Evolutionary conservation across 495 filamentous ascomycete species (phyloP), one percentile per base, ranked within the genome.

Genomic region (Podospora conica): DNA sequence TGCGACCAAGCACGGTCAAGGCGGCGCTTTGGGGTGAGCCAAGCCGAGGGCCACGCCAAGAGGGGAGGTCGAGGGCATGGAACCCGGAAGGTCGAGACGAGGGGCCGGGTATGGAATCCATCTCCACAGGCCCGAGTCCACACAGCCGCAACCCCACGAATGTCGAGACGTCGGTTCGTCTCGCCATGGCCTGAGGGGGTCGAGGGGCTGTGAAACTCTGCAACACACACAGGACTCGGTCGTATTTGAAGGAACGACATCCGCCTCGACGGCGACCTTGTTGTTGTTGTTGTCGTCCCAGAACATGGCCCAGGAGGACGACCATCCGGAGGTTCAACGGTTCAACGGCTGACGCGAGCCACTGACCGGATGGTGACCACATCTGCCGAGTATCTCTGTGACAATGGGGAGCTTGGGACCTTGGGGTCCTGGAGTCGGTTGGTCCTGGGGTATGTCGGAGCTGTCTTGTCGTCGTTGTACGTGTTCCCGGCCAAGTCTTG

Each of bases 381-480:
- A n/a, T 48, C 40, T 48, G 40, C 40, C 18, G 15, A 48, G 40
- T n/a, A 18, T 7, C 40, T 48, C 40, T n/a, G 15, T n/a, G 18
- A 48, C 40, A n/a, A 18, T n/a, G 2, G 40, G 6, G 40, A n/a
- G 40, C 18, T 48, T 18, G 40, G 40, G 1, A 0, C 18, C 40
- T 48, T n/a, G 40, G 40, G 4, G 40, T n/a, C 40, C 15, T n/a
- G 15, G 18, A 18, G 40, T 48, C 40, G 40, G 40, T 48, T 48
- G 18, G 40, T n/a, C 6, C 40, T 48, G 40, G 40, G 40, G 3
- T 15, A n/a, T 48, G 40, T 48, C 40, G 40, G 40, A 48, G 40
- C 15, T 48, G 40, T n/a, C 40, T 63, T 63, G 40, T 33, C 55
- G 25, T 63, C 55, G 25, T 63, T 25, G 48, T 63, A 11, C 12